A percentile compares a stretch with the other conserved stretches of the same genome.
These are phyloP conservation scores for Iberis amara DNA, from an alignment of 441 rosid species.

Conservation along the genomic window DNA sequence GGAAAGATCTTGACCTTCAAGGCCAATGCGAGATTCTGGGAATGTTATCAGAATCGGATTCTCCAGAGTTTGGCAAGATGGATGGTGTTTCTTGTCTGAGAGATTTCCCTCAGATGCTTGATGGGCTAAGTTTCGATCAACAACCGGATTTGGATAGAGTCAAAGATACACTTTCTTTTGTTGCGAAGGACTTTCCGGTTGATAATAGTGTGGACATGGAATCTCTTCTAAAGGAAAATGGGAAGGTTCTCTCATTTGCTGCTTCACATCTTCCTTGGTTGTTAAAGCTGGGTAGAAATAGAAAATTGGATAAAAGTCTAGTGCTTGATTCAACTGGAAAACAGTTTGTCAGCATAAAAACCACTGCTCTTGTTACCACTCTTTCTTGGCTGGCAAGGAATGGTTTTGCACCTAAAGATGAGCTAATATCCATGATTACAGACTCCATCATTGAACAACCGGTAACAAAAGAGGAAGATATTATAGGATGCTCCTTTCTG, in stretches of 20 bases:
- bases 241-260: constrained; percentile 71
- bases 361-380: constrained; percentile 60
- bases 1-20: constrained; percentile 97
- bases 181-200: constrained; percentile 61
- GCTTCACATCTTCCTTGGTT: constrained; percentile 86
- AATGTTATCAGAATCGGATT: constrained; percentile 48
- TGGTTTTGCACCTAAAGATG: constrained; percentile 87
- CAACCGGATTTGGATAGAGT: constrained; percentile 40
- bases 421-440: constrained; percentile 67
- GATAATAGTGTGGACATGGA: constrained; percentile 55
- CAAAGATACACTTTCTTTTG: constrained; percentile 46
- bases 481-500: constrained; percentile 74
- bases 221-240: constrained; percentile 60
- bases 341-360: constrained; percentile 55
- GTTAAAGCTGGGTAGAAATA: constrained; percentile 64
- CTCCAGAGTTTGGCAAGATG: constrained; percentile 40
- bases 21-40: constrained; percentile 69
- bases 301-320: constrained; percentile 40
- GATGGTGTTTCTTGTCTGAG: constrained; percentile 44
- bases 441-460: constrained; percentile 83
- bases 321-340: constrained; percentile 48
- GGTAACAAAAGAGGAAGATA: constrained; percentile 78
- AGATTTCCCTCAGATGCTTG: constrained; percentile 44
- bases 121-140: constrained; percentile 41
- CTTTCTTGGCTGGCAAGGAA: constrained; percentile 86